These are phyloP conservation scores for Dictyostelium capitatum DNA, from an alignment of 78 protist genomes.

Conservation along the genomic window DNA sequence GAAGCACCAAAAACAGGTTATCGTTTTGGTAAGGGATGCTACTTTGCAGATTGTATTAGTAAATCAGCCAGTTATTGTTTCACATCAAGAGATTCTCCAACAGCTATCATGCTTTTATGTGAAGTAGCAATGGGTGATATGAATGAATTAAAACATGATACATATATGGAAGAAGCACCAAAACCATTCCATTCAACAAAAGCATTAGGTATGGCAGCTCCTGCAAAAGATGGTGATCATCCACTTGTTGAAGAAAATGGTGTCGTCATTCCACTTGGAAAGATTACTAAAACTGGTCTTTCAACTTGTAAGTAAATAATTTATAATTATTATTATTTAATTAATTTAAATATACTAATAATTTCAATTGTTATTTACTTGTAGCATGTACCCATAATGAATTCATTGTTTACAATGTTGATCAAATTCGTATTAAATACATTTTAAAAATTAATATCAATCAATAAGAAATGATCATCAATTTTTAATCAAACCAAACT, in stretches of 20 bases:
- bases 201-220: constrained; percentile 83
- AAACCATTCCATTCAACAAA: constrained; percentile 74
- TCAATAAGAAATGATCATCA: background rate
- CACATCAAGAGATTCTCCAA: constrained; percentile 67
- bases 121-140: constrained; percentile 80
- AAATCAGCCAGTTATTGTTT: constrained; percentile 84
- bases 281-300: constrained; percentile 29
- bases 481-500: too few relatives aligned
- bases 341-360: background rate
- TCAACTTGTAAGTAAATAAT: background rate
- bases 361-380: background rate
- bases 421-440: constrained; percentile 54
- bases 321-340: background rate
- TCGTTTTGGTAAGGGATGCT: constrained; percentile 91
- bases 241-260: background rate
- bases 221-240: constrained; percentile 18
- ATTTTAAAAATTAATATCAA: constrained; percentile 39
- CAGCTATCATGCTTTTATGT: constrained; percentile 73
- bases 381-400: constrained; percentile 78
- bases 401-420: constrained; percentile 72
- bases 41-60: constrained; percentile 83
- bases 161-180: constrained; percentile 84
- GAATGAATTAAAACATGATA: constrained; percentile 65
- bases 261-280: constrained; percentile 65
- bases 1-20: constrained; percentile 93